These are phyloP conservation scores for Zasmidium citrigriseum DNA, from an alignment of 2,329 filamentous ascomycete genomes.

Conservation along the genomic window DNA sequence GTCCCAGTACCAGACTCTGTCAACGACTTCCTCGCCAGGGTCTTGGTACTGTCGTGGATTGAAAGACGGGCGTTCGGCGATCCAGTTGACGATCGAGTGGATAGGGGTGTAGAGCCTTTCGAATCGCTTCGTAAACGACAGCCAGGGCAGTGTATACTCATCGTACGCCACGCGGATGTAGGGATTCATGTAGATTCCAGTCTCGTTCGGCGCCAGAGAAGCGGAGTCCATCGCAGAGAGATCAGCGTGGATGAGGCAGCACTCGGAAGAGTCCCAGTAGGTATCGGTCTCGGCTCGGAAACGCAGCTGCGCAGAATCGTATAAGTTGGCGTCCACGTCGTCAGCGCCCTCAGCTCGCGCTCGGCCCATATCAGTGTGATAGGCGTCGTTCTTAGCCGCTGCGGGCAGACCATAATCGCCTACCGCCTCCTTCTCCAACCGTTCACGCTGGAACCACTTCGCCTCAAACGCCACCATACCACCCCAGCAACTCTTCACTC, in stretches of 20 bases:
- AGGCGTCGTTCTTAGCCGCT: not conserved
- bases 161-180: constrained; percentile 73
- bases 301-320: constrained; percentile 32
- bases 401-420: not conserved
- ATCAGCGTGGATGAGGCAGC: constrained; percentile 51
- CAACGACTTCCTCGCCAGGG: constrained; percentile 56
- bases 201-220: constrained; percentile 38
- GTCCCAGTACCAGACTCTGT: constrained; percentile 54
- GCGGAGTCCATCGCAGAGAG: constrained; percentile 34
- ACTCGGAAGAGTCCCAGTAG: constrained; percentile 52
- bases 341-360: not conserved
- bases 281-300: constrained; percentile 46
- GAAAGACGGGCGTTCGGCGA: constrained; percentile 58
- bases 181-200: constrained; percentile 72
- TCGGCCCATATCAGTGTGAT: not conserved
- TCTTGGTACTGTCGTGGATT: constrained; percentile 64
- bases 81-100: constrained; percentile 58
- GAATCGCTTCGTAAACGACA: constrained; percentile 62
- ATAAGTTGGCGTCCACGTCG: constrained; percentile 8
- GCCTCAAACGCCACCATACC: constrained; percentile 72
- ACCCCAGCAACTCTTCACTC: constrained; percentile 74
- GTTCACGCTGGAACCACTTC: constrained; percentile 53
- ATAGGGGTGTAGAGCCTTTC: constrained; percentile 64
- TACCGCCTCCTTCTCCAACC: not conserved
- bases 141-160: constrained; percentile 56